Evolutionary conservation across 495 filamentous ascomycete genomes (phyloP).

Genomic region (Aspergillus heteromorphus): DNA sequence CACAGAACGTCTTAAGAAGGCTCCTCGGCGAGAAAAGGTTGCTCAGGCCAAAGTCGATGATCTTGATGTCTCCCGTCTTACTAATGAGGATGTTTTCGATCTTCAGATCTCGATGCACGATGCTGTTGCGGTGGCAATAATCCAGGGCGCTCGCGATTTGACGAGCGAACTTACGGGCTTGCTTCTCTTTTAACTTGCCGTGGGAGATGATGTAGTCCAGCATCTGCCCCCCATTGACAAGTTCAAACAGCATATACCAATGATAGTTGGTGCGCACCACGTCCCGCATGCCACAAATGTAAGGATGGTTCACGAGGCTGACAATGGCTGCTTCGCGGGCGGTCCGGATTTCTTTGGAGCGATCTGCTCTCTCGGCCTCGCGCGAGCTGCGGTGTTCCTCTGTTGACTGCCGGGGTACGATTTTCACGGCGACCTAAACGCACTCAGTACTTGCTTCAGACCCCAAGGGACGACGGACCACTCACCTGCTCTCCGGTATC

Average conservation of each 20-base stretch:
- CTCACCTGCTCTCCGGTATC: conserved; percentile 77
- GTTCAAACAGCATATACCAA: conserved; percentile 99
- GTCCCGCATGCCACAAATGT: conserved; percentile 95
- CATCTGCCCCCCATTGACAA: conserved; percentile 99
- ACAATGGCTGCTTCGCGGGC: conserved; percentile 96
- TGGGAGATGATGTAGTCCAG: conserved; percentile 99
- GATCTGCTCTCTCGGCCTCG: conserved; percentile 82
- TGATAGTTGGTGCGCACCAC: conserved; percentile 93
- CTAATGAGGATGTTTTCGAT: conserved; percentile 99
- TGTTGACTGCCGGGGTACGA: conserved; percentile 84
- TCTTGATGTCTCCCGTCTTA: conserved; percentile 99
- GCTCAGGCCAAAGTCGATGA: conserved; percentile 97
- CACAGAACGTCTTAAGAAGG: conserved; percentile 94
- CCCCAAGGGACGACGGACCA: background rate
- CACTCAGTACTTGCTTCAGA: conserved; percentile 8
- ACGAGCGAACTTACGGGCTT: conserved; percentile 93
- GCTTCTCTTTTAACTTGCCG: conserved; percentile 95
- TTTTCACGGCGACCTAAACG: conserved; percentile 87
- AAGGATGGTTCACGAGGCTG: conserved; percentile 88
- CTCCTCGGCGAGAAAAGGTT: conserved; percentile 88
- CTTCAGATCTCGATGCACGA: conserved; percentile 95
- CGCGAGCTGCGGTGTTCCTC: conserved; percentile 77
- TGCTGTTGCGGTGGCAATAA: conserved; percentile 98
- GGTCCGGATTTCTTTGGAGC: conserved; percentile 94
- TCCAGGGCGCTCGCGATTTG: conserved; percentile 98